Evolutionary conservation across 805 yeast genomes (phyloP).

Genomic region (Yamadazyma scolyti): DNA sequence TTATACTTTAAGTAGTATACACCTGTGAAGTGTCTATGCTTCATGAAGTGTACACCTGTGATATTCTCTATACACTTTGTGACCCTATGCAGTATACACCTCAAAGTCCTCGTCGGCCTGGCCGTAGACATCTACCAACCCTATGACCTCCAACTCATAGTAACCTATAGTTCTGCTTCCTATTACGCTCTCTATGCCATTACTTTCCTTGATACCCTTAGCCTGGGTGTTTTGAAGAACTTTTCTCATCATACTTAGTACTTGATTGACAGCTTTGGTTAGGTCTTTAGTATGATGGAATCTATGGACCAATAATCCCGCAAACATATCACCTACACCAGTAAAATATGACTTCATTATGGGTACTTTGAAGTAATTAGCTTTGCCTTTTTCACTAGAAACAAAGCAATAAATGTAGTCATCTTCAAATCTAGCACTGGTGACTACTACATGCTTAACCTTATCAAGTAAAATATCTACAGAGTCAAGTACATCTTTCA

Average conservation of each 20-base stretch:
- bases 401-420: slow-evolving; percentile 26
- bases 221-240: slow-evolving; percentile 48
- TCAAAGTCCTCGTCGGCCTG: slow-evolving; percentile 5
- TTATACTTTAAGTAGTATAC: too few species aligned
- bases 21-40: too few species aligned
- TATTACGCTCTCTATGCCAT: slow-evolving; percentile 33
- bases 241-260: slow-evolving; percentile 49
- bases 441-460: slow-evolving; percentile 61
- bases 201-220: slow-evolving; percentile 5
- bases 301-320: slow-evolving; percentile 72
- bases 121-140: slow-evolving; percentile 44
- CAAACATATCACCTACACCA: slow-evolving; percentile 91
- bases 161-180: slow-evolving; percentile 64
- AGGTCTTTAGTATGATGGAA: slow-evolving; percentile 29
- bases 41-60: too few species aligned
- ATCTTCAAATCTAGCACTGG: slow-evolving; percentile 36
- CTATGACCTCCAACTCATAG: slow-evolving; percentile 68
- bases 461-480: slow-evolving; percentile 48
- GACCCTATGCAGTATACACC: background rate
- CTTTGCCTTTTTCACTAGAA: slow-evolving; percentile 14
- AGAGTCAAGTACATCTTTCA: slow-evolving; percentile 42
- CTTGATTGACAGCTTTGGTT: slow-evolving; percentile 49
- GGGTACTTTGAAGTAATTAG: slow-evolving; percentile 47
- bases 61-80: too few species aligned
- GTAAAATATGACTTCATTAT: slow-evolving; percentile 79